phyloP scores from a whole-genome alignment of 1,284 basidiomycete species.

The Irpex sp. region DNA sequence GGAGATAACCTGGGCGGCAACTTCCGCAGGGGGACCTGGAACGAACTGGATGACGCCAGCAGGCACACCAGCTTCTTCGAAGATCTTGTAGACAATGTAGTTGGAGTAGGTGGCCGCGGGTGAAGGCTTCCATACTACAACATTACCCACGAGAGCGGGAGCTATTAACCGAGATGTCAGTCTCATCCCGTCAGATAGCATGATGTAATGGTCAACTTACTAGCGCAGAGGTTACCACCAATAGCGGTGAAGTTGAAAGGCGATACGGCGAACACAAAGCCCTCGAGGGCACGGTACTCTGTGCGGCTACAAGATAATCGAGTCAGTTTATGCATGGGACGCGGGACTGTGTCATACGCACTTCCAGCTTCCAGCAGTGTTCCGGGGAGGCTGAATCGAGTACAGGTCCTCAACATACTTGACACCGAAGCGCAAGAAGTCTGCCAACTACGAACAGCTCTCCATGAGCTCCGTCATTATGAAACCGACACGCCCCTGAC shows the following conservation, averaged over 20 bases:
- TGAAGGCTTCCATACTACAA: constrained; percentile 96
- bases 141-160: constrained; percentile 93
- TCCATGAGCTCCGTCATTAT: not conserved
- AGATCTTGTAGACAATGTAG: constrained; percentile 89
- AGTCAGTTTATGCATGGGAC: not conserved
- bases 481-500: constrained; percentile 15
- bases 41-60: constrained; percentile 96
- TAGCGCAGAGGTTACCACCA: constrained; percentile 83
- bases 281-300: constrained; percentile 95
- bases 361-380: constrained; percentile 92
- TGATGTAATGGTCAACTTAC: constrained; percentile 31
- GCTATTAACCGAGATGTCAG: constrained; percentile 34
- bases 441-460: constrained; percentile 54
- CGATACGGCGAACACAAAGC: constrained; percentile 95
- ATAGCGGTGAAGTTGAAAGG: constrained; percentile 99
- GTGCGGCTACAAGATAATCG: constrained; percentile 58
- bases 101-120: constrained; percentile 94
- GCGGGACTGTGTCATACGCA: constrained; percentile 35
- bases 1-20: constrained; percentile 77
- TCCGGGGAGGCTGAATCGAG: constrained; percentile 83
- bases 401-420: constrained; percentile 97
- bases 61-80: constrained; percentile 92
- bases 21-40: constrained; percentile 78
- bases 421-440: constrained; percentile 96
- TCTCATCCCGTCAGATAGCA: not conserved